Percentiles rank a stretch among this genome's conserved stretches.
Conservation (phyloP, 179 eudicot species). For the Silene noctiflora region DNA sequence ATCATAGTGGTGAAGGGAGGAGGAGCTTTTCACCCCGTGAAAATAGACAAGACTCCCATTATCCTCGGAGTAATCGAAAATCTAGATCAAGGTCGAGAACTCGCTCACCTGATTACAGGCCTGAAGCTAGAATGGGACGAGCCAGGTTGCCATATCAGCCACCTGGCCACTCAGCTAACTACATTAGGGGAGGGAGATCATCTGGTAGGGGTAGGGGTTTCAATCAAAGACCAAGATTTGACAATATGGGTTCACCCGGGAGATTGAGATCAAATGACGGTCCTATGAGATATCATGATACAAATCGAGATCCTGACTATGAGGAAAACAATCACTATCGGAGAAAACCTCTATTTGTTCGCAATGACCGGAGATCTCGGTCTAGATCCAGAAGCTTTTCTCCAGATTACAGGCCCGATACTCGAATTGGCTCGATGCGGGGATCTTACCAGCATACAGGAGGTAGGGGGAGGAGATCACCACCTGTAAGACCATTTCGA, state of each 20-base stretch:
- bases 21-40: constrained; percentile 47
- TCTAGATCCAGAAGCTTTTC: constrained; percentile 34
- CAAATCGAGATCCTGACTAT: constrained; percentile 21
- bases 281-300: constrained; percentile 29
- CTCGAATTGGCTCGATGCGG: constrained; percentile 43
- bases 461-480: constrained; percentile 49
- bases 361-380: constrained; percentile 41
- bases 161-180: constrained; percentile 25
- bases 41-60: constrained; percentile 32
- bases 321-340: constrained; percentile 20
- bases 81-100: constrained; percentile 74
- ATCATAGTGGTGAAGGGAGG: constrained; percentile 39
- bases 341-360: constrained; percentile 26
- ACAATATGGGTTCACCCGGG: constrained; percentile 18
- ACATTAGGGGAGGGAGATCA: constrained; percentile 30
- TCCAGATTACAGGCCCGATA: constrained; percentile 53
- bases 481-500: constrained; percentile 45
- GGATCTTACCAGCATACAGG: constrained; percentile 36
- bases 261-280: constrained; percentile 33
- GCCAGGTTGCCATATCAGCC: constrained; percentile 31
- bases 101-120: constrained; percentile 53
- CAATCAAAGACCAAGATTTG: constrained; percentile 28
- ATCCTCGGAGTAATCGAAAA: constrained; percentile 31
- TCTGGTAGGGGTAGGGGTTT: constrained; percentile 21
- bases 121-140: constrained; percentile 30